Evolutionary conservation across 2,329 filamentous ascomycete genomes (phyloP), one percentile per base, ranked within the genome.

Genomic region (Monilinia polystroma): DNA sequence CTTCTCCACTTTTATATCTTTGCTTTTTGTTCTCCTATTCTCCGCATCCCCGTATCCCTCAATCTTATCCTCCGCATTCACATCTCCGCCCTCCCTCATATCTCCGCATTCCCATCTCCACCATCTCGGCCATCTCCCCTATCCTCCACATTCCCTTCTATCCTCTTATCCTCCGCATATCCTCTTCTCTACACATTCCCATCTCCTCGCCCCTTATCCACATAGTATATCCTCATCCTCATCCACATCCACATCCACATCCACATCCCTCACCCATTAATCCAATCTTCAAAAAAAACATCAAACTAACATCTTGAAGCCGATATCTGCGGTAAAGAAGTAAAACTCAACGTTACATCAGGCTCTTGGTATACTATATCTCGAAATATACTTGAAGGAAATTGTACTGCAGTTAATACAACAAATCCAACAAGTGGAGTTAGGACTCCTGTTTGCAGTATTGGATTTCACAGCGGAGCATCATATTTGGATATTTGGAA

Each of bases 391-490:
- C 43, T 35, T 10, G 43, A 23, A 16, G 57, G 57, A 1, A 60
- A 60, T 18, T 60, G 57, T 29, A 60, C 57, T 32, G 57, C 57
- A 5, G 29, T 60, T 12, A 60, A 60, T 10, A 35, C 43, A 20
- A 49, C 57, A 29, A 60, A 11, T 16, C 20, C 29, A 2, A 18
- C 26, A 12, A 47, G 26, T 7, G 57, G 57, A 0, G 43, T 60
- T 2, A 60, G 2, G n/a, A 49, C n/a, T 6, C 29, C 57, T 8
- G 43, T 49, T 49, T 60, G 57, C 14, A 60, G 12, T 18, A 60
- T 60, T 60, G 57, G 57, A 4, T 49, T n/a, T 14, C 12, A 10
- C 4, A 60, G 57, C 23, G 57, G 29, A 5, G 45, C 57, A 18
- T 35, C 11, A 2, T 60, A 49, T 38, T 49, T 43, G 4, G 57